Conservation (phyloP, 148 eudicot genomes). For the Dysphania ambrosioides region DNA sequence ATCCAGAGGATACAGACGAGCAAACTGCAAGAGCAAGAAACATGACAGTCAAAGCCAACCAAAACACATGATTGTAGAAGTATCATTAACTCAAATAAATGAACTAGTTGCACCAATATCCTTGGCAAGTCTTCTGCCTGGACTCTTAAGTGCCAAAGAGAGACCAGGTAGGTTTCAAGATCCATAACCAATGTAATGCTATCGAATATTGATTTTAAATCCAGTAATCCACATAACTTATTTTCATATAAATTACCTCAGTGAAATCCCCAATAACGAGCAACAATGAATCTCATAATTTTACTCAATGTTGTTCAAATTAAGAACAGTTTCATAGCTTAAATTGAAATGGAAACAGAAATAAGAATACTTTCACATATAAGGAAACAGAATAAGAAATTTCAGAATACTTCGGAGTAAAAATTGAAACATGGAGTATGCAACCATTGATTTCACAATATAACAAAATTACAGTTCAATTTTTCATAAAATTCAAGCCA, state of each 20-base stretch:
- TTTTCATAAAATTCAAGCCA: too few relatives aligned
- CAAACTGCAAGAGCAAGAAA: slow-evolving; percentile 82
- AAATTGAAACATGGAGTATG: neutral
- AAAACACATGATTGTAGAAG: neutral
- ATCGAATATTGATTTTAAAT: neutral
- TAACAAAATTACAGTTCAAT: too few relatives aligned
- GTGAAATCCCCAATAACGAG: neutral
- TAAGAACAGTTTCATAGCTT: too few relatives aligned
- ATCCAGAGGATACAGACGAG: slow-evolving; percentile 92
- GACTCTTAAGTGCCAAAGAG: neutral
- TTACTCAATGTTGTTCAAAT: too few relatives aligned
- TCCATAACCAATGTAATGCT: neutral
- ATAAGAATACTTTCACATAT: too few relatives aligned
- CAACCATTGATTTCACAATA: neutral
- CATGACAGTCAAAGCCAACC: neutral
- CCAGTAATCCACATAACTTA: too few relatives aligned
- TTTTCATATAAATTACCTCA: neutral
- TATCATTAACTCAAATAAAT: neutral
- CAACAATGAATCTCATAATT: neutral
- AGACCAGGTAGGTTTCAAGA: neutral
- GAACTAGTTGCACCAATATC: neutral
- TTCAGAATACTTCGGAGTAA: neutral
- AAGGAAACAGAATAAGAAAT: too few relatives aligned
- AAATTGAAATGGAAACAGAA: too few relatives aligned
- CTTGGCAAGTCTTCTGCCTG: neutral